Conservation (phyloP, 164 flowering plant genomes). For the Macadamia integrifolia region DNA sequence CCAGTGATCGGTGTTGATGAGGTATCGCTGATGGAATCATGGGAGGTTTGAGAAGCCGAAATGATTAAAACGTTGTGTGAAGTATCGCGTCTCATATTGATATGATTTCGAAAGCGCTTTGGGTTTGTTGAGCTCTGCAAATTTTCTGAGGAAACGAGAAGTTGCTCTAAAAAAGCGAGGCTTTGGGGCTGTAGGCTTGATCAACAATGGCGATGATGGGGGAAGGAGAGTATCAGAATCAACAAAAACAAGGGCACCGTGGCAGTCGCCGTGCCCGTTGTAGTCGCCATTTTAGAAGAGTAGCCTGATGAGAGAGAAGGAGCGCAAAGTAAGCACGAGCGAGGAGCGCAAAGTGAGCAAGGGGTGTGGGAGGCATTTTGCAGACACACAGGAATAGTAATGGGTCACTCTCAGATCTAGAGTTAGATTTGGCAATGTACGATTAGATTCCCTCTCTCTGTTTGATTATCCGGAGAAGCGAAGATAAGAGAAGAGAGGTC, state of each 20-base stretch:
- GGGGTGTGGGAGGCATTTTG: no score
- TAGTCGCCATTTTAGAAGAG: no score
- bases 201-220: constrained; percentile 1
- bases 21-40: constrained; percentile 63
- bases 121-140: constrained; percentile 18
- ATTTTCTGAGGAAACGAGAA: constrained; percentile 38
- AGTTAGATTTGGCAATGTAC: no score
- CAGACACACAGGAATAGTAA: no score
- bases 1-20: constrained; percentile 68
- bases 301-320: no score
- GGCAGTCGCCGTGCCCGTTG: background rate
- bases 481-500: no score
- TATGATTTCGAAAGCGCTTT: background rate
- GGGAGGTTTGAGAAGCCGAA: constrained; percentile 66
- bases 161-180: constrained; percentile 8
- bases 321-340: no score
- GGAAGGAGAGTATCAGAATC: constrained; percentile 9
- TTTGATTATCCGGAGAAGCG: no score
- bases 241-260: background rate
- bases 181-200: constrained; percentile 8
- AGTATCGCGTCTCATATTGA: constrained; percentile 59
- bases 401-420: no score
- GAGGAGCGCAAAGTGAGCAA: no score
- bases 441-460: no score
- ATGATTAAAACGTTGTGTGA: constrained; percentile 71